Evolutionary conservation across 139 green algal species (phyloP).

Genomic region (Auxenochlorella pyrenoidosa): DNA sequence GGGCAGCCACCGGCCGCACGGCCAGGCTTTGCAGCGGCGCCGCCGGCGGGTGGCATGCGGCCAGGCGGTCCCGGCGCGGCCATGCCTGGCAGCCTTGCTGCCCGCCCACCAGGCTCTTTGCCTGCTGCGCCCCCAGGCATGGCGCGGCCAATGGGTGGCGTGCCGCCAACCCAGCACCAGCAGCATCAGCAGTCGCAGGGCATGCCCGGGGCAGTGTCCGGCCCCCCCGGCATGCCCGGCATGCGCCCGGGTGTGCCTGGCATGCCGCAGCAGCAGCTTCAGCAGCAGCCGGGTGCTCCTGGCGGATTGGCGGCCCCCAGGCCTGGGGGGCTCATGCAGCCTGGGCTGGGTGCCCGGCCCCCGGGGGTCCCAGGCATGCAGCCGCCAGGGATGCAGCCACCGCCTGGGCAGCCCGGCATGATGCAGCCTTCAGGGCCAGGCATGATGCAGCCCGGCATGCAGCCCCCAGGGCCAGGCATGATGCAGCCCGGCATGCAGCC

Average conservation of each 20-base stretch:
- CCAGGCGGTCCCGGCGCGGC: background rate
- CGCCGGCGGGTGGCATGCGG: background rate
- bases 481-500: slow-evolving; percentile 16
- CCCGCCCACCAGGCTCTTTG: background rate
- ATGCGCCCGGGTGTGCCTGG: slow-evolving; percentile 4
- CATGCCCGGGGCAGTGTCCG: background rate
- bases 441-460: slow-evolving; percentile 11
- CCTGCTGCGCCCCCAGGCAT: background rate
- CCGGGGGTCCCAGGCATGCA: background rate
- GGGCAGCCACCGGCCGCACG: too few species aligned
- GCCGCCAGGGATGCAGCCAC: background rate
- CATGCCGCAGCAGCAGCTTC: slow-evolving; percentile 9
- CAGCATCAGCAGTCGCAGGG: slow-evolving; percentile 28
- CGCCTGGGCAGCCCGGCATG: too few species aligned
- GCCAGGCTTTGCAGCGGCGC: background rate
- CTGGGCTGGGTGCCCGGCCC: too few species aligned
- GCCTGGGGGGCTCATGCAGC: background rate
- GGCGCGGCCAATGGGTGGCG: background rate
- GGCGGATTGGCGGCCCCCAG: background rate
- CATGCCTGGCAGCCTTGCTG: background rate
- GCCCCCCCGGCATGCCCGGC: background rate
- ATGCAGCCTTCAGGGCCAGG: slow-evolving; percentile 5
- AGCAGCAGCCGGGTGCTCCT: slow-evolving; percentile 9
- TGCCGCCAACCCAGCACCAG: slow-evolving; percentile 26
- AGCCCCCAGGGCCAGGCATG: background rate